Evolutionary conservation across 176 grass and related monocot species (phyloP), one percentile per base, ranked within the genome.

Genomic region (Aegilops bicornis): DNA sequence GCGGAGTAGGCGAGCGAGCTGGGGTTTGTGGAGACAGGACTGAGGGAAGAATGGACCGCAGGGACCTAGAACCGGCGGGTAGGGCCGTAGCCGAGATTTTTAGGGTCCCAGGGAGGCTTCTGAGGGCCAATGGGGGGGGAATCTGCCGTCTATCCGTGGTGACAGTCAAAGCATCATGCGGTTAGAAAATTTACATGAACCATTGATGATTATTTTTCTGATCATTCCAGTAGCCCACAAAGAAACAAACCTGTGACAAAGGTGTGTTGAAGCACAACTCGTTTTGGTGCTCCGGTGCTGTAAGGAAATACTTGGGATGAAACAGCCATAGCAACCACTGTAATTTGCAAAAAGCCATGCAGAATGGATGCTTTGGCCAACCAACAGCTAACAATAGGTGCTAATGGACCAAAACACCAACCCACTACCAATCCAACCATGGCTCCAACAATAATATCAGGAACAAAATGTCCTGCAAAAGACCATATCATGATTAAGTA

Each of bases 221-320:
- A 66, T 73, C 62, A 62, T 33, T 69, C 31, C 35, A 77, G 33
- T 15, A 85, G 56, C 29, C 30, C 7, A 52, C 39, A 78, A 42
- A 2, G 61, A 24, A 87, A 20, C 82, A 27, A 86, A 98, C 96
- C 96, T 91, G 86, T 95, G 70, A 88, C 23, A 90, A 92, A 96
- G 68, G 90, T 91, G 82, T 98, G 96, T 82, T 98, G 96, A 85
- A 98, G 78, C 63, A 98, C 86, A 56, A 98, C 82, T 86, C 96
- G 91, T 82, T 98, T 98, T 32, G 96, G 96, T 78, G 96, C 96
- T 77, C 86, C 73, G 54, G 61, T 89, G 86, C 91, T 98, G 81
- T 98, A 98, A 84, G 96, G 96, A 89, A 98, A 98, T 35, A 98
- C 73, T 81, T 98, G 96, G 27, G 96, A 98, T 24, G 93, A 95